A percentile compares a stretch with the other conserved stretches of the same genome.
Conservation (phyloP, 208 protist species). For the Trypanosomatidae sp. region DNA sequence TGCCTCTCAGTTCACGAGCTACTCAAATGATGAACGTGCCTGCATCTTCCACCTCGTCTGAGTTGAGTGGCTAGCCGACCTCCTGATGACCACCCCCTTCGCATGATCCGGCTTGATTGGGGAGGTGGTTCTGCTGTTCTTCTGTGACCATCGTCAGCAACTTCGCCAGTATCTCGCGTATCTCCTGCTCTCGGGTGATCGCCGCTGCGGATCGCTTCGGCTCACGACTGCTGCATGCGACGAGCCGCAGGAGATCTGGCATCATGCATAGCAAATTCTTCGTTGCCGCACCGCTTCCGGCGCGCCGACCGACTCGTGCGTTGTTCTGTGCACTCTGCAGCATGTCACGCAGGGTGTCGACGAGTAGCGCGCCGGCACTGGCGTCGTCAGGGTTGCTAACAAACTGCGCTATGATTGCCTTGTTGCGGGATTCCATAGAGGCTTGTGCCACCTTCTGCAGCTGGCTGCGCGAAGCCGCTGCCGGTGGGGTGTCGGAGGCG, state of each 20-base stretch:
- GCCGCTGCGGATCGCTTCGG: constrained; percentile 8
- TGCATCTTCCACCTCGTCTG: neutral
- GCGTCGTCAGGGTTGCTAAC: constrained; percentile 33
- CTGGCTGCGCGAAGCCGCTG: constrained; percentile 32
- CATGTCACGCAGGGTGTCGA: constrained; percentile 28
- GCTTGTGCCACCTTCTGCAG: constrained; percentile 43
- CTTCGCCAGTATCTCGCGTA: constrained; percentile 16
- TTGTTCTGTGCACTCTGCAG: constrained; percentile 17
- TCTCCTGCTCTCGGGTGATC: constrained; percentile 14
- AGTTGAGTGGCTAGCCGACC: neutral
- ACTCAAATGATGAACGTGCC: constrained; percentile 1
- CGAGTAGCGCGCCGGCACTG: constrained; percentile 33
- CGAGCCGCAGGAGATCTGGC: constrained; percentile 27
- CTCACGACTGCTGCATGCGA: constrained; percentile 18
- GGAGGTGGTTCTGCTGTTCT: constrained; percentile 3
- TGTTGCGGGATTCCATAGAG: constrained; percentile 50
- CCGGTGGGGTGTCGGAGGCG: neutral
- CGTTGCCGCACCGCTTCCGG: neutral
- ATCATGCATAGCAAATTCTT: constrained; percentile 5
- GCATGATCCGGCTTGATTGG: neutral
- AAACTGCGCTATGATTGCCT: constrained; percentile 44
- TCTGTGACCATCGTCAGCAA: constrained; percentile 8
- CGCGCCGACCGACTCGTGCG: neutral
- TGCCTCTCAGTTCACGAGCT: neutral
- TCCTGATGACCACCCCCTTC: neutral